Base-by-base conservation (phyloP, 2,329 filamentous ascomycete species). In the Cladophialophora chaetospira region DNA sequence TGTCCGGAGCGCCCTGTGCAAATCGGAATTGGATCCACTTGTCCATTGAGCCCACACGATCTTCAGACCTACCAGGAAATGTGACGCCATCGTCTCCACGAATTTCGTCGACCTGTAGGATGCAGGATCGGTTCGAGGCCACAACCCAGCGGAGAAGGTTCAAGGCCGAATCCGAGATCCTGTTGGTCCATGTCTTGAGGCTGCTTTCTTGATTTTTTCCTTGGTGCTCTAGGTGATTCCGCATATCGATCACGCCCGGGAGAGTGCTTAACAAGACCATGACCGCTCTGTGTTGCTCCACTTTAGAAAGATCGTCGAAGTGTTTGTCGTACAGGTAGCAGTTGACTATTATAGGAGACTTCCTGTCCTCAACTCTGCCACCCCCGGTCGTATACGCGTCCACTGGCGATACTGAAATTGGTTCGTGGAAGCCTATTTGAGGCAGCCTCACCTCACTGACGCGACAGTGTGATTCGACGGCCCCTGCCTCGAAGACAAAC, bases 121-220 rank as follows among this genome's bases (percentile, higher is more conserved):
- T 94, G 65, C 87, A 92, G 0, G 92, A 93, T 43, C 90, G 81
- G 66, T 96, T 96, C 0, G 91, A 96, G 0, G 91, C 89, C 56
- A 97, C 83, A 59, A 96, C 89, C 92, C 92, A 97, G 49, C 89
- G 82, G 17, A 97, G 74, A 0, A 96, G 72, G 17, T 84, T 82
- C 2, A 89, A 72, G 0, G 86, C 82, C 5, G 88, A 81, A 2
- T 83, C 81, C 0, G 86, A 82, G 8, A 96, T 78, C 15, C 79
- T 73, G 19, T 82, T 76, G 62, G 73, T 71, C 85, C 85, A 88
- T 43, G 71, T 74, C 3, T 72, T 68, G 21, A 88, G 69, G 1
- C 64, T 65, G 2, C 66, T 69, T 3, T 75, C 71, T 2, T 73
- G 73, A 36, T 65, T 65, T 21, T 72, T 70, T 10, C 70, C 69